phyloP scores from a whole-genome alignment of 768 basidiomycete species.

The Tephrocybe rancida region DNA sequence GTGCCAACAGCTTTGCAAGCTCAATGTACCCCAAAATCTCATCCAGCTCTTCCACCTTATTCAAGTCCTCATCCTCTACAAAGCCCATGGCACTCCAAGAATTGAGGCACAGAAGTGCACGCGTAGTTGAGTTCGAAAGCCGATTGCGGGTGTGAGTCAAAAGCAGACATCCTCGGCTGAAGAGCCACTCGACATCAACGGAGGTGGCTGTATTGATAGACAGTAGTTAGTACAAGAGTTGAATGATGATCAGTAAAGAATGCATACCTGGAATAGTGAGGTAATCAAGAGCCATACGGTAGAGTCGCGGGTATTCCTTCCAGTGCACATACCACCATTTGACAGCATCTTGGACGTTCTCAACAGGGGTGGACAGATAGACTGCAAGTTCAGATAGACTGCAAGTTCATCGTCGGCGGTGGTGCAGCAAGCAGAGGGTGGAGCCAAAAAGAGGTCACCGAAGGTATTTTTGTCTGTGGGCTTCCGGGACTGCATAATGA shows the following conservation, averaged over 20 bases:
- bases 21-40: background rate
- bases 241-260: background rate
- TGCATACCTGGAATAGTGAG: conserved; percentile 25
- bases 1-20: background rate
- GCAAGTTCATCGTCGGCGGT: too few relatives aligned
- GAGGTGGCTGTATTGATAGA: conserved; percentile 18
- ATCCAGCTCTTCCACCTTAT: background rate
- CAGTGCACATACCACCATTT: conserved; percentile 23
- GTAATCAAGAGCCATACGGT: conserved; percentile 30
- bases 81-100: conserved; percentile 17
- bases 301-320: conserved; percentile 19
- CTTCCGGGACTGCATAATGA: background rate
- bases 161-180: conserved; percentile 24
- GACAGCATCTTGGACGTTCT: conserved; percentile 18
- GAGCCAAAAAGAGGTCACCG: conserved; percentile 21
- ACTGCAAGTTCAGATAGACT: conserved; percentile 17
- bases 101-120: conserved; percentile 24
- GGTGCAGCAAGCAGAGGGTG: too few relatives aligned
- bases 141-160: conserved; percentile 21
- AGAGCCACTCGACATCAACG: conserved; percentile 24
- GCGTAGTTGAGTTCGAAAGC: conserved; percentile 19
- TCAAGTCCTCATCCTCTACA: conserved; percentile 2
- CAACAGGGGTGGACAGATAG: conserved; percentile 22
- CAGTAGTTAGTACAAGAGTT: background rate
- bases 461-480: conserved; percentile 6